Evolutionary conservation across 768 basidiomycete genomes (phyloP).

Genomic region (Lentinula sp.): DNA sequence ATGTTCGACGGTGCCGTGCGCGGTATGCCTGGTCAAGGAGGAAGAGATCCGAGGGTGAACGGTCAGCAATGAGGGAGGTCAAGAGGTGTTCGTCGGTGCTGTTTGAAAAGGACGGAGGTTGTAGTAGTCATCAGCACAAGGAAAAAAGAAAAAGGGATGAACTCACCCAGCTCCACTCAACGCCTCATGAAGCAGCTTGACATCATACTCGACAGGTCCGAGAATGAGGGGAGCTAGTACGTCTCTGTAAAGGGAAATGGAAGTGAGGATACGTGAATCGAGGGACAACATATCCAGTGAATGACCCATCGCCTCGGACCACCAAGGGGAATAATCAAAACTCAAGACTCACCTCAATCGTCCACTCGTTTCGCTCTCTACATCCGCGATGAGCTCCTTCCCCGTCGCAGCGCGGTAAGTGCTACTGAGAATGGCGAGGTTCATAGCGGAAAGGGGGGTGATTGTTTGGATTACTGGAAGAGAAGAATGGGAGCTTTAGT

Average conservation of each 20-base stretch:
- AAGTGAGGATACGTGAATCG: background rate
- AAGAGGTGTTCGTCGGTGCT: constrained; percentile 3
- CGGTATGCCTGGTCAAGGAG: background rate
- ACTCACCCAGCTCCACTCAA: constrained; percentile 4
- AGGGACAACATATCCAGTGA: background rate
- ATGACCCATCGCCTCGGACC: background rate
- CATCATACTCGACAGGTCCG: constrained; percentile 3
- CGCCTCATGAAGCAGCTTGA: background rate
- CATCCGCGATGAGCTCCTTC: background rate
- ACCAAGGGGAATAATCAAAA: background rate
- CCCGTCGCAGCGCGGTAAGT: background rate
- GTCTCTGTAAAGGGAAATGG: background rate
- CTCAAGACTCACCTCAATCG: background rate
- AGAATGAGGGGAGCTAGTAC: background rate
- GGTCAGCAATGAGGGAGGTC: constrained; percentile 10
- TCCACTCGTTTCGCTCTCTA: constrained; percentile 1
- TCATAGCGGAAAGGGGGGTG: background rate
- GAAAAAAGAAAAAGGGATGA: background rate
- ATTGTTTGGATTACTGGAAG: constrained; percentile 1
- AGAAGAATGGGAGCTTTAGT: background rate
- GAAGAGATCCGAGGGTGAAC: constrained; percentile 3
- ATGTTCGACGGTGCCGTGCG: background rate
- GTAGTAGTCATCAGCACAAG: too few species aligned
- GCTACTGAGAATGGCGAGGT: background rate
- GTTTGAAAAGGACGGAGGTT: background rate